A percentile compares a stretch with the other conserved stretches of the same genome.
Evolutionary conservation across 306 rosid species (phyloP).

Genomic region (Abrus pulchellus): DNA sequence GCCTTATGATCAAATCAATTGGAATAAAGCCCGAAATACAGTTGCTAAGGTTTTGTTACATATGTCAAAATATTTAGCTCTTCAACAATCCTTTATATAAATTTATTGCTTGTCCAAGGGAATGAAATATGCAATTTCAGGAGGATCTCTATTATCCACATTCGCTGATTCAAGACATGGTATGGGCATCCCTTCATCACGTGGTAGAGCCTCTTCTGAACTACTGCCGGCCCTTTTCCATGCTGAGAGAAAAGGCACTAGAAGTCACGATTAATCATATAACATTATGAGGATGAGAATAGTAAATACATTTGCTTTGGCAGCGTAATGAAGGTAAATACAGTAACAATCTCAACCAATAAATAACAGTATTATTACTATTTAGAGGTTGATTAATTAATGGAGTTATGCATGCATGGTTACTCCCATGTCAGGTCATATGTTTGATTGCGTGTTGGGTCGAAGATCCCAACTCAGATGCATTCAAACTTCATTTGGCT

Average conservation of each 20-base stretch:
- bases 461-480: constrained; percentile 73
- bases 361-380: background rate
- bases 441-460: constrained; percentile 75
- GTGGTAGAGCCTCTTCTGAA: constrained; percentile 62
- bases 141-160: constrained; percentile 82
- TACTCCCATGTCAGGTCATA: constrained; percentile 44
- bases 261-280: constrained; percentile 60
- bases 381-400: background rate
- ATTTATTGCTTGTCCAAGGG: background rate
- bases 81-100: background rate
- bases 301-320: constrained; percentile 76
- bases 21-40: constrained; percentile 56
- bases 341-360: background rate
- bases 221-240: constrained; percentile 59
- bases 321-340: constrained; percentile 62
- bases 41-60: constrained; percentile 61
- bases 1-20: constrained; percentile 57
- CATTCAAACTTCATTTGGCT: constrained; percentile 73
- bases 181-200: constrained; percentile 72
- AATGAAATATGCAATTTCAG: constrained; percentile 49
- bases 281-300: constrained; percentile 67
- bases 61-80: background rate
- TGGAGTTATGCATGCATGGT: background rate
- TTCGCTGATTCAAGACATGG: constrained; percentile 69
- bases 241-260: constrained; percentile 67